Base-by-base conservation (phyloP, 2,329 filamentous ascomycete genomes). In the Nigrospora sphaerica region DNA sequence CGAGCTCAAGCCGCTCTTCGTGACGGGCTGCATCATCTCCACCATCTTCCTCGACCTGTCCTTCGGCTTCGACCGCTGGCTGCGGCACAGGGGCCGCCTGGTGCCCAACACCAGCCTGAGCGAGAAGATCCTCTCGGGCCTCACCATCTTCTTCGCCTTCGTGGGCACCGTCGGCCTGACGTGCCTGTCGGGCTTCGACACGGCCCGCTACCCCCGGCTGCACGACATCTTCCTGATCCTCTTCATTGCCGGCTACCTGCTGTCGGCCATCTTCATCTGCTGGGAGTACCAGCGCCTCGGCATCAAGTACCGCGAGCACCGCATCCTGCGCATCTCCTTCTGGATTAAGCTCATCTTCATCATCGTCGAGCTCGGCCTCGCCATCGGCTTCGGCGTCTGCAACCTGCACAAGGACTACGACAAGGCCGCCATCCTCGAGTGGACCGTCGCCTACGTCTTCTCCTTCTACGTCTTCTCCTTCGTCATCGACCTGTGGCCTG, bases 391-490 rank as follows among this genome's bases (percentile, higher is more conserved):
- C 63, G 84, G 74, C 18, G 72, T 80, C 4, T 72, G 71, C 46
- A 75, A 72, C 33, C 72, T 68, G 35, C 66, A 62, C 4, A 49
- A 67, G 10, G 58, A 72, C 19, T 76, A 74, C 56, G 85, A 93
- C 64, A 66, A 71, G 1, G 88, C 84, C 35, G 93, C 90, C 6
- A 70, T 95, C 44, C 65, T 96, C 32, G 92, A 97, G 69, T 84
- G 80, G 80, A 62, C 80, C 49, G 81, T 96, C 53, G 80, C 89
- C 32, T 82, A 95, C 60, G 74, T 95, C 60, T 96, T 91, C 69
- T 88, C 86, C 45, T 85, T 91, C 60, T 97, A 95, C 69, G 75
- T 95, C 50, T 77, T 92, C 52, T 89, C 85, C 50, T 97, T 95
- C 72, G 77, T 85, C 59, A 75, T 96, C 62, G 92, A 98, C 68